Percentiles rank a stretch among this genome's conserved stretches.
These are phyloP conservation scores for Testicularia cyperi DNA, from an alignment of 1,284 basidiomycete species.

Conservation along the genomic window DNA sequence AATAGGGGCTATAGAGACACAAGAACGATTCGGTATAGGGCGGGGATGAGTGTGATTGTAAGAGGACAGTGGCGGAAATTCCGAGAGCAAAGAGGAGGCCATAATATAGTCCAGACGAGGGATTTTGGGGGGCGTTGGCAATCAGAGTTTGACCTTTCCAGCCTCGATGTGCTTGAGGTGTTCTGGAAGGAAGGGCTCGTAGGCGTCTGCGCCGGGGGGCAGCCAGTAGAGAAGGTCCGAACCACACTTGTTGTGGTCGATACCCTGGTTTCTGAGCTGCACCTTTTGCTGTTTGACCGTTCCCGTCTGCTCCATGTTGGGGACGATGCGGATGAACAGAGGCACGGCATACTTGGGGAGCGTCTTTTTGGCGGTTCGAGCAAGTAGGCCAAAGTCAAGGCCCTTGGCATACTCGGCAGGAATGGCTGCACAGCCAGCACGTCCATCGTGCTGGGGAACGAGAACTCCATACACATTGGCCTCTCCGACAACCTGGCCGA, in stretches of 20 bases:
- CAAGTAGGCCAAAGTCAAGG: slow-evolving; percentile 52
- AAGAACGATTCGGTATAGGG: too few species aligned
- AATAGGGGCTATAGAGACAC: too few species aligned
- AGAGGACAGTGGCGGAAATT: too few species aligned
- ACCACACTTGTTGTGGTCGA: slow-evolving; percentile 51
- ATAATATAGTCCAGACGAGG: too few species aligned
- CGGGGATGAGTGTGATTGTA: too few species aligned
- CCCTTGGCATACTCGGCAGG: slow-evolving; percentile 20
- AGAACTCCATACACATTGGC: slow-evolving; percentile 60
- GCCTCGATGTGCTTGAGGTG: slow-evolving; percentile 41
- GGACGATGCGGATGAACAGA: slow-evolving; percentile 58
- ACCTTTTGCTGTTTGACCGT: slow-evolving; percentile 60
- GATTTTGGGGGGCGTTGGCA: too few species aligned
- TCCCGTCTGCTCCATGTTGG: slow-evolving; percentile 50
- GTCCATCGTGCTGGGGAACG: slow-evolving; percentile 58
- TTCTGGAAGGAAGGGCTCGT: slow-evolving; percentile 39
- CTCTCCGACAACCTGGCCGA: slow-evolving; percentile 56
- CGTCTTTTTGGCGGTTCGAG: slow-evolving; percentile 40
- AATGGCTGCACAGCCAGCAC: slow-evolving; percentile 60
- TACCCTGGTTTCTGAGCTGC: slow-evolving; percentile 56
- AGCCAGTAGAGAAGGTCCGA: slow-evolving; percentile 48
- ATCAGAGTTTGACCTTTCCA: slow-evolving; percentile 45
- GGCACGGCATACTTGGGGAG: slow-evolving; percentile 61
- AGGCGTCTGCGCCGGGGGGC: slow-evolving; percentile 41
- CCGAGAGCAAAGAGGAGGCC: too few species aligned